A percentile compares a stretch with the other conserved stretches of the same genome.
Evolutionary conservation across 2,329 filamentous ascomycete genomes (phyloP).

Genomic region (Dothidotthia symphoricarpi): DNA sequence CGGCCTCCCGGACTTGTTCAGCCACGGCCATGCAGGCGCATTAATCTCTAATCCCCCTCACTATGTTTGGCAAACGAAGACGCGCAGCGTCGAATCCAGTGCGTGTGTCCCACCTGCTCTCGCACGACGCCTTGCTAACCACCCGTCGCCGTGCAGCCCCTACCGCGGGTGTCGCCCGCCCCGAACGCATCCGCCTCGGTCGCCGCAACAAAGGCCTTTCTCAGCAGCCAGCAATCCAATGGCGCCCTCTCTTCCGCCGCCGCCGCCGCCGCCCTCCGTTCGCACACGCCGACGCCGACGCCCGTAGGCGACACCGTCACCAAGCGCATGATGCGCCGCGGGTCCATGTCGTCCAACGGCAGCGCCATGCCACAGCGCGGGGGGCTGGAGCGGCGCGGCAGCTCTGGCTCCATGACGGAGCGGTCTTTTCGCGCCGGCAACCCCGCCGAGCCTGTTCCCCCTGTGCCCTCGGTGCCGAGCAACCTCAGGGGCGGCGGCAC

Average conservation of each 20-base stretch:
- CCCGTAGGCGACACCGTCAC: slow-evolving; percentile 81
- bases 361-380: slow-evolving; percentile 39
- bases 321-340: slow-evolving; percentile 75
- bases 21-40: too few species aligned
- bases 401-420: slow-evolving; percentile 81
- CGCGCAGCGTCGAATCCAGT: slow-evolving; percentile 38
- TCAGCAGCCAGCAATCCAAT: slow-evolving; percentile 63
- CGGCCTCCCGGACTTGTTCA: slow-evolving; percentile 5
- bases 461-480: slow-evolving; percentile 71
- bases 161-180: slow-evolving; percentile 41
- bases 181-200: slow-evolving; percentile 72
- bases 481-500: slow-evolving; percentile 37
- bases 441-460: slow-evolving; percentile 55
- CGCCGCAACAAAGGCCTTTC: slow-evolving; percentile 78
- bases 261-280: slow-evolving; percentile 79
- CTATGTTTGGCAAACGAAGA: slow-evolving; percentile 36
- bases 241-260: slow-evolving; percentile 76
- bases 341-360: slow-evolving; percentile 67
- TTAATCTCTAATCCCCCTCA: slow-evolving; percentile 22
- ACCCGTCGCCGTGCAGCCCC: slow-evolving; percentile 27
- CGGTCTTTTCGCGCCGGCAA: slow-evolving; percentile 72
- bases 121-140: slow-evolving; percentile 20
- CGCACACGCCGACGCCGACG: slow-evolving; percentile 73
- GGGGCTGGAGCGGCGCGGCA: slow-evolving; percentile 51
- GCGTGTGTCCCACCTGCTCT: slow-evolving; percentile 14